Base-by-base conservation (phyloP, 2,329 filamentous ascomycete species). In the Paecilomyces fulvus region DNA sequence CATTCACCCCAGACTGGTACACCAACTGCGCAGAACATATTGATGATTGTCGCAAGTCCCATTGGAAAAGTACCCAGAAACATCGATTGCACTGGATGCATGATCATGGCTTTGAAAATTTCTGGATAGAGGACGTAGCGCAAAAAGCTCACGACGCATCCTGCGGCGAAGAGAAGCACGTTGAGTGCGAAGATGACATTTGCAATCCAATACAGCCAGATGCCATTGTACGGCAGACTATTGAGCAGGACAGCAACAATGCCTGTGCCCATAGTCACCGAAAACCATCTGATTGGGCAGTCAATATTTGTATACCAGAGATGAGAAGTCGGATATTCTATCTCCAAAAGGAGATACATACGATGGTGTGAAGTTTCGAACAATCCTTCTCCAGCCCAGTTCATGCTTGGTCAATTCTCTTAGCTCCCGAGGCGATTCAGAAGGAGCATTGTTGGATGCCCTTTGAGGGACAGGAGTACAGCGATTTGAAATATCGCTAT, bases 1-100 rank as follows among this genome's bases (percentile, higher is more conserved):
- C 82, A 81, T 12, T 75, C 62, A 1, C 83, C 84, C 85, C 83
- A 88, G n/a, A 71, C 73, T 0, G 79, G 80, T 7, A 80, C 75
- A 66, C 84, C 87, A 31, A 83, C 75, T 30, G 83, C 76, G 11
- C 84, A 76, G 67, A 83, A 81, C 79, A 85, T 84, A 59, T 85
- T 83, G 58, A 88, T 80, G 49, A 89, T 82, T 1, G 85, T 88
- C 0, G 84, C 82, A 57, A 89, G 79, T 0, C 79, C 85, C 83
- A 89, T 88, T 0, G 85, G 85, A 30, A 87, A 79, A 0, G 83
- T 86, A 0, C 82, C 86, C 3, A 90, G 71, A 61, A 89, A 90
- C 54, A 90, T 75, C 1, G 82, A 85, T 64, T 90, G 84, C 1
- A 79, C 80, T 0, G 84, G 85, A 65, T 90, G 83, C 1, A 75